Percentiles rank a stretch among this genome's conserved stretches.
These are phyloP conservation scores for Plasmodium vinckei DNA, from an alignment of 169 alveolate species.

Conservation along the genomic window DNA sequence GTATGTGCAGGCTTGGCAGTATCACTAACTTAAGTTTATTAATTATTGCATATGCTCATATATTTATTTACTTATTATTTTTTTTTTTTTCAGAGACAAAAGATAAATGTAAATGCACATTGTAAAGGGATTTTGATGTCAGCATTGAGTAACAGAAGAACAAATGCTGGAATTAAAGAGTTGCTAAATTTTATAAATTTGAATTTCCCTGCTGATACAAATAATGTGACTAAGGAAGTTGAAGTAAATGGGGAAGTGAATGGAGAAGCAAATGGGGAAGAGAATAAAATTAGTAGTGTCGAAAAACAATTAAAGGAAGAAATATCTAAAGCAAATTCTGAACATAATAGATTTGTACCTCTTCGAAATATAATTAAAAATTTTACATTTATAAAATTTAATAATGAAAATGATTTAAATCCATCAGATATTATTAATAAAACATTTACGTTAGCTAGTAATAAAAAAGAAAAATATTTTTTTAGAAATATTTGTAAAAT, in stretches of 20 bases:
- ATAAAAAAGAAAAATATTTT: slow-evolving; percentile 42
- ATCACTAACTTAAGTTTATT: no score
- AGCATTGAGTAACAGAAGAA: slow-evolving; percentile 17
- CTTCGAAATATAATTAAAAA: slow-evolving; percentile 80
- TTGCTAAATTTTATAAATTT: slow-evolving; percentile 32
- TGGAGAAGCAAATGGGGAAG: neutral
- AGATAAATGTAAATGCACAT: slow-evolving; percentile 40
- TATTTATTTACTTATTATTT: neutral
- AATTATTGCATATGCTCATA: no score
- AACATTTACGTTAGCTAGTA: slow-evolving; percentile 67
- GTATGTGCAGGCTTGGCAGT: neutral
- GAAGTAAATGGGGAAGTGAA: slow-evolving; percentile 3
- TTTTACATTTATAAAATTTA: slow-evolving; percentile 80
- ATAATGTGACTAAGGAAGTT: slow-evolving; percentile 16
- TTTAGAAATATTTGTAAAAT: slow-evolving; percentile 79
- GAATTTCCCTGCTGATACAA: slow-evolving; percentile 61
- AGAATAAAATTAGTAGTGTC: slow-evolving; percentile 18
- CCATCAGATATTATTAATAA: slow-evolving; percentile 81
- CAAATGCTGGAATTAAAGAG: slow-evolving; percentile 32
- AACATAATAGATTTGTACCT: slow-evolving; percentile 81
- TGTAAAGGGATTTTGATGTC: slow-evolving; percentile 69
- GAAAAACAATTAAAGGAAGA: slow-evolving; percentile 79
- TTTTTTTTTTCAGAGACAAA: slow-evolving; percentile 35
- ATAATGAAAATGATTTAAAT: slow-evolving; percentile 54
- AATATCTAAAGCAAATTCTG: slow-evolving; percentile 60